Evolutionary conservation across 805 yeast species (phyloP).

Genomic region (Maudiozyma serrabonitensis): DNA sequence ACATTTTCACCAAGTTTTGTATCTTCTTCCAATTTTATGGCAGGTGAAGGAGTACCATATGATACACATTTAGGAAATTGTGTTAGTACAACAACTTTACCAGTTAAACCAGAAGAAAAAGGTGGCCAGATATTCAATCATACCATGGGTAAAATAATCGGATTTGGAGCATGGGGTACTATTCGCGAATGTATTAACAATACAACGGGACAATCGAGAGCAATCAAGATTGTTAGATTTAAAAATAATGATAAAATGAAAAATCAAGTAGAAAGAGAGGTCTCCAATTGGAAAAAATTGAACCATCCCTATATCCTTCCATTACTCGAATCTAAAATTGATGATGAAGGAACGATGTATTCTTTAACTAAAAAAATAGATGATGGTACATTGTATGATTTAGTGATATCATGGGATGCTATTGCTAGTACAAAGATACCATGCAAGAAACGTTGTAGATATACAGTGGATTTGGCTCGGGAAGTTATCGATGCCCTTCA

Average conservation of each 20-base stretch:
- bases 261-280: slow-evolving; percentile 58
- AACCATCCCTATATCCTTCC: slow-evolving; percentile 58
- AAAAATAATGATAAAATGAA: slow-evolving; percentile 41
- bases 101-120: slow-evolving; percentile 39
- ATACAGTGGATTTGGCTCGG: slow-evolving; percentile 32
- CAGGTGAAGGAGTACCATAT: neutral
- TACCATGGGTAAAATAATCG: slow-evolving; percentile 63
- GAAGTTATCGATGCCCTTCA: slow-evolving; percentile 52
- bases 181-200: slow-evolving; percentile 55
- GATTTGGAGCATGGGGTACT: slow-evolving; percentile 86
- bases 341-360: slow-evolving; percentile 48
- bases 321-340: slow-evolving; percentile 50
- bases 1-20: slow-evolving; percentile 26
- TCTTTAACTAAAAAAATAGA: slow-evolving; percentile 58
- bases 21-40: slow-evolving; percentile 8
- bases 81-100: neutral
- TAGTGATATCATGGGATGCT: slow-evolving; percentile 60
- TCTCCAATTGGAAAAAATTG: slow-evolving; percentile 62
- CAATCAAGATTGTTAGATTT: slow-evolving; percentile 55
- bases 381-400: slow-evolving; percentile 76
- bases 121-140: slow-evolving; percentile 60
- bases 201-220: slow-evolving; percentile 32
- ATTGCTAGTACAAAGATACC: slow-evolving; percentile 25
- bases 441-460: slow-evolving; percentile 28
- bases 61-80: neutral